These are phyloP conservation scores for Aleurites moluccanus DNA, from an alignment of 441 rosid genomes.

Conservation along the genomic window DNA sequence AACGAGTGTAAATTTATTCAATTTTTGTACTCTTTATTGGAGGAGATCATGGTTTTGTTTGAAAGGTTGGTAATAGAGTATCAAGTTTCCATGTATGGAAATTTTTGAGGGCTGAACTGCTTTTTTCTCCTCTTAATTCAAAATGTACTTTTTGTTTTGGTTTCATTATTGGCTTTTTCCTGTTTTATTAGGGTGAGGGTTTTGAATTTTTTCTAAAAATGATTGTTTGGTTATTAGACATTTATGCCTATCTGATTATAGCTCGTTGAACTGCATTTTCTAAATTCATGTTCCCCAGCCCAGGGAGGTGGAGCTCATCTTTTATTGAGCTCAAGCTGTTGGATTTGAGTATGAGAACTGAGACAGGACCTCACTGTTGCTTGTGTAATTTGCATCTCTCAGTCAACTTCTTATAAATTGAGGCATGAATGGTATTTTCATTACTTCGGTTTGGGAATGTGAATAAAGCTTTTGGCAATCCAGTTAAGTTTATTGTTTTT, in stretches of 20 bases:
- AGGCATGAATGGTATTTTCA: neutral
- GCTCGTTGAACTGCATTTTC: neutral
- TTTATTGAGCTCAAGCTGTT: neutral
- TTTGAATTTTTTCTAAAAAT: neutral
- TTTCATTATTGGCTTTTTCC: neutral
- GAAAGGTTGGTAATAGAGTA: neutral
- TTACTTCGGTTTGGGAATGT: neutral
- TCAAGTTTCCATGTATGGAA: neutral
- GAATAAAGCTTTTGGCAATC: neutral
- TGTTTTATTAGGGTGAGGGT: neutral
- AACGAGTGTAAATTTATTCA: neutral
- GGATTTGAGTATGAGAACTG: neutral
- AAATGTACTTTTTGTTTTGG: neutral
- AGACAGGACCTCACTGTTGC: neutral
- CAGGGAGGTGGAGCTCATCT: neutral
- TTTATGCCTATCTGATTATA: neutral
- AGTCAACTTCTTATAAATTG: neutral
- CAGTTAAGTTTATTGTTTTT: neutral
- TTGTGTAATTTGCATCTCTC: neutral
- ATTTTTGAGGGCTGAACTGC: neutral
- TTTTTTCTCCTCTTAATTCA: neutral
- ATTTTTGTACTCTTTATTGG: neutral
- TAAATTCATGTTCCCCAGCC: neutral
- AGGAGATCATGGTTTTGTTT: neutral
- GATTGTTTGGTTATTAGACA: neutral